Conservation (phyloP, 164 flowering plant species). For the Brasenia schreberi region DNA sequence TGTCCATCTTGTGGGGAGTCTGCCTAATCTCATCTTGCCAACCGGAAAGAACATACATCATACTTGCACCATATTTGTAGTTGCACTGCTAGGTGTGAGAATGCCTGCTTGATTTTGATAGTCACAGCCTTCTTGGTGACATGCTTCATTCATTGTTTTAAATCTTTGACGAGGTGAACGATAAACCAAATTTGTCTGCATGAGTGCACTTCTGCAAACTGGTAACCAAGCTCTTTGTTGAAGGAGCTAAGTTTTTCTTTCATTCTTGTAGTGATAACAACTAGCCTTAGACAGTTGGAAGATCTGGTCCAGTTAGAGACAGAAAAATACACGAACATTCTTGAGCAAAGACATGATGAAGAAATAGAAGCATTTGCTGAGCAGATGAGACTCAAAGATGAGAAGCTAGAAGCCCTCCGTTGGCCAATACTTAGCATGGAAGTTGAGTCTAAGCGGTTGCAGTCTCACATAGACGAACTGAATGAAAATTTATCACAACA, state of each 20-base stretch:
- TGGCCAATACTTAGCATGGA: conserved; percentile 75
- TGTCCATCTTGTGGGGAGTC: no score
- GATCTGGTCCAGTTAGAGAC: conserved; percentile 43
- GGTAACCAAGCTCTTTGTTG: not conserved
- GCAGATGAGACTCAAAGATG: conserved; percentile 73
- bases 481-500: conserved; percentile 39
- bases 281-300: conserved; percentile 36
- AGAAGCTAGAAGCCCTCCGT: conserved; percentile 52
- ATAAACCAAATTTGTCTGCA: not conserved
- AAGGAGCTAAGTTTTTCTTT: not conserved
- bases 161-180: no score
- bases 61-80: no score
- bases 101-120: no score
- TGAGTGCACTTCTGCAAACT: not conserved
- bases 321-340: conserved; percentile 28
- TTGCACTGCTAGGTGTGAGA: no score
- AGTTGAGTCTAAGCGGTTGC: conserved; percentile 58
- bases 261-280: conserved; percentile 14
- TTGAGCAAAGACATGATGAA: conserved; percentile 51
- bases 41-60: no score
- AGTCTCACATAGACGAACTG: conserved; percentile 49
- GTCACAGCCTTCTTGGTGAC: no score
- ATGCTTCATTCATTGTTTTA: no score
- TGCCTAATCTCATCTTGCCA: no score
- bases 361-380: conserved; percentile 79